These are phyloP conservation scores for Colletotrichum truncatum DNA, from an alignment of 2,329 filamentous ascomycete species.

Conservation along the genomic window DNA sequence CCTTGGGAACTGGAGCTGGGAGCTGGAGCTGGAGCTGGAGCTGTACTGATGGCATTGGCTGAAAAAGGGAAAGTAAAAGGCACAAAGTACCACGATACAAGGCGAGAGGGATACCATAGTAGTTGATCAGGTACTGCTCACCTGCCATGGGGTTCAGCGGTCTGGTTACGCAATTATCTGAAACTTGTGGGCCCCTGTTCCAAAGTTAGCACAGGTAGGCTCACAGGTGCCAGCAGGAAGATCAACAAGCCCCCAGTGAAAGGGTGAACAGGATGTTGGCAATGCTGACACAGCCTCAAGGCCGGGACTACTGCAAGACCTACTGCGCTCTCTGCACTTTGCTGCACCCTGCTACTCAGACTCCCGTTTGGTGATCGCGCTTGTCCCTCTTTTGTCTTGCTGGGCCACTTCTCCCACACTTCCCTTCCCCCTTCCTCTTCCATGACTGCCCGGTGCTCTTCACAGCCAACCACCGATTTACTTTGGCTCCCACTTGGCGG, in stretches of 20 bases:
- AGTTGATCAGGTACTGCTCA: background rate
- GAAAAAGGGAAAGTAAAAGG: background rate
- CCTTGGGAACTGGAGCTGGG: too few relatives aligned
- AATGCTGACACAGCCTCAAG: conserved; percentile 32
- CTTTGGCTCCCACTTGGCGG: conserved; percentile 22
- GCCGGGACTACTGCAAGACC: conserved; percentile 28
- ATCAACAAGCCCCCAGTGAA: too few relatives aligned
- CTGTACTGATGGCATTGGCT: background rate
- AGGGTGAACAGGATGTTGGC: too few relatives aligned
- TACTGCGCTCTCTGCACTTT: conserved; percentile 7
- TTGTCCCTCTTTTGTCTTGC: background rate
- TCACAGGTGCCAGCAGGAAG: background rate
- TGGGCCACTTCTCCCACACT: background rate
- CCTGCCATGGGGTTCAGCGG: conserved; percentile 12
- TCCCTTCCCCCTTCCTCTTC: background rate
- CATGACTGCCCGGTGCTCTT: background rate
- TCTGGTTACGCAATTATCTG: conserved; percentile 25
- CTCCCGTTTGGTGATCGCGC: conserved; percentile 19
- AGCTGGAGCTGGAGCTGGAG: background rate
- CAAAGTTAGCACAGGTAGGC: conserved; percentile 26
- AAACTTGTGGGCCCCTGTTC: conserved; percentile 25
- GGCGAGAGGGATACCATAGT: background rate
- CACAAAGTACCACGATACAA: background rate
- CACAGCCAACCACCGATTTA: conserved; percentile 5
- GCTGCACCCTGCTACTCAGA: conserved; percentile 15